phyloP scores from a whole-genome alignment of 345 rosid species.

The Aegle marmelos region DNA sequence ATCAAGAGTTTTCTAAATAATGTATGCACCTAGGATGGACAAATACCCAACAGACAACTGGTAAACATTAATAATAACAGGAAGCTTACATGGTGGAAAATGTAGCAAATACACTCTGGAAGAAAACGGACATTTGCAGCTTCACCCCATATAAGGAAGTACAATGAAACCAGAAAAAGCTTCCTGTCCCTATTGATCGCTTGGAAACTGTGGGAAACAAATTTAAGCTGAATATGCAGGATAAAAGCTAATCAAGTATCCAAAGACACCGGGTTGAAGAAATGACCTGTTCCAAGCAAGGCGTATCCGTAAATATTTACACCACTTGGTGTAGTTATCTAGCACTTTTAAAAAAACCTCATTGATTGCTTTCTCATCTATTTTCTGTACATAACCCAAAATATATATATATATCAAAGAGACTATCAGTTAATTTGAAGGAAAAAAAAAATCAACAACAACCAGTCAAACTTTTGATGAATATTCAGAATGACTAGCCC shows the following conservation, averaged over 20 bases:
- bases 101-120: constrained; percentile 96
- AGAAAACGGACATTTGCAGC: constrained; percentile 99
- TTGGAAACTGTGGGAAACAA: constrained; percentile 53
- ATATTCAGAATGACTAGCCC: not conserved
- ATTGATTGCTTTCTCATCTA: constrained; percentile 93
- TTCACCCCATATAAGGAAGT: constrained; percentile 98
- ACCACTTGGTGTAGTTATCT: constrained; percentile 96
- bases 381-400: constrained; percentile 58
- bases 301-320: constrained; percentile 84
- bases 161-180: constrained; percentile 85
- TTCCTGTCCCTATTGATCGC: constrained; percentile 90
- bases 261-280: constrained; percentile 20
- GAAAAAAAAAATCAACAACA: not conserved
- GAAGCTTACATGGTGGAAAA: constrained; percentile 86
- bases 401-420: constrained; percentile 7
- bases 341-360: constrained; percentile 87
- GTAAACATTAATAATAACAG: not conserved
- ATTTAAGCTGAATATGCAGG: constrained; percentile 12
- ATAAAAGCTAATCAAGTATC: constrained; percentile 12
- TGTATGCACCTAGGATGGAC: not conserved
- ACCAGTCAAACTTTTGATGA: not conserved
- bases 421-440: constrained; percentile 2
- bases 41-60: not conserved
- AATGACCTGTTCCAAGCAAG: constrained; percentile 76
- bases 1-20: not conserved